Conservation (phyloP, 352 stramenopile species). For the Globisporangium mamillatum region DNA sequence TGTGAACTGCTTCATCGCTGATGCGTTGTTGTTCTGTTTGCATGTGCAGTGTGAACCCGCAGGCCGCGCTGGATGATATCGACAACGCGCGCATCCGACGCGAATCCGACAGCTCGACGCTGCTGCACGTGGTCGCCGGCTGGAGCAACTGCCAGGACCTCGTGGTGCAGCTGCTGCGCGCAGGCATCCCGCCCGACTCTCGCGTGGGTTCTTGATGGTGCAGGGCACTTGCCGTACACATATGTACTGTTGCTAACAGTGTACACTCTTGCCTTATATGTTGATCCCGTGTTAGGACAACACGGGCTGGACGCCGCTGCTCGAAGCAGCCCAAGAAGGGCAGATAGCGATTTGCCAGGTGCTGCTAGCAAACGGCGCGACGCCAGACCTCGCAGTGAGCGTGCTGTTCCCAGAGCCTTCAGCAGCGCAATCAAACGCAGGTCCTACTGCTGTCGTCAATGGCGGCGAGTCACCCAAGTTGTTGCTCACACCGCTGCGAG, state of each 20-base stretch:
- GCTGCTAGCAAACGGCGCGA: conserved; percentile 39
- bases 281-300: conserved; percentile 20
- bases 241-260: neutral
- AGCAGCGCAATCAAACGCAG: neutral
- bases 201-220: conserved; percentile 16
- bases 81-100: conserved; percentile 13
- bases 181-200: conserved; percentile 37
- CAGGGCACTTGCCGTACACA: neutral
- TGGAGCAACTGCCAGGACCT: conserved; percentile 28
- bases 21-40: neutral
- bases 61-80: conserved; percentile 7
- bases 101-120: conserved; percentile 20
- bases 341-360: conserved; percentile 46
- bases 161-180: conserved; percentile 39
- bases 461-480: neutral
- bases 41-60: conserved; percentile 16
- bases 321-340: conserved; percentile 59
- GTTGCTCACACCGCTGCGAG: conserved; percentile 40
- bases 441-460: neutral
- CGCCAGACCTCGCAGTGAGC: conserved; percentile 28
- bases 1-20: neutral
- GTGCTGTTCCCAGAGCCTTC: neutral
- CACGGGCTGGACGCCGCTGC: conserved; percentile 54
- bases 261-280: neutral
- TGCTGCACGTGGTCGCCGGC: conserved; percentile 20